Conservation (phyloP, 169 alveolate species). For the Cyclospora cayetanensis region DNA sequence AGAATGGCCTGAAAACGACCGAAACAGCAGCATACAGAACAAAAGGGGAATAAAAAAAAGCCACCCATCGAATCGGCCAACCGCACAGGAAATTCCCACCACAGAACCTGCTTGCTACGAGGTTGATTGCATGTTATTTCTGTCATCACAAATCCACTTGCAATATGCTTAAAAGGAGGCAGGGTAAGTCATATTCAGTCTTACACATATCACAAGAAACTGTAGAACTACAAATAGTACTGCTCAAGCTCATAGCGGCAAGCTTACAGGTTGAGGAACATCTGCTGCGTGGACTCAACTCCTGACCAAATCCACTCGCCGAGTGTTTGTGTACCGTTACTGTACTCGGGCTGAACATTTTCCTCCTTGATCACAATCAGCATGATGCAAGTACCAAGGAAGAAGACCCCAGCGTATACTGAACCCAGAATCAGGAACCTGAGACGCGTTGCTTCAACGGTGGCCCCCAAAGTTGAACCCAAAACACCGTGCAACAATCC, state of each 20-base stretch:
- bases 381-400: conserved; percentile 30
- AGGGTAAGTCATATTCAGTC: too few relatives aligned
- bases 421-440: conserved; percentile 18
- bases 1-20: conserved; percentile 20
- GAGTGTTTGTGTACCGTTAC: neutral
- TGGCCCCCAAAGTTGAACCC: conserved; percentile 44
- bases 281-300: conserved; percentile 39
- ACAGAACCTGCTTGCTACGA: too few relatives aligned
- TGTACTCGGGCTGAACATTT: conserved; percentile 19
- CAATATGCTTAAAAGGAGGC: too few relatives aligned
- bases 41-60: neutral
- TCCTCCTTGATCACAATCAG: conserved; percentile 49
- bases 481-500: conserved; percentile 56
- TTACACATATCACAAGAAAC: too few relatives aligned
- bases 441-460: conserved; percentile 46
- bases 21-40: neutral
- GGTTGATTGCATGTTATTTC: too few relatives aligned
- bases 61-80: too few relatives aligned
- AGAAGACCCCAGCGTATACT: conserved; percentile 50
- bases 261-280: conserved; percentile 53
- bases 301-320: conserved; percentile 55
- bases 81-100: too few relatives aligned
- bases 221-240: too few relatives aligned
- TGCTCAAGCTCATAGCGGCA: too few relatives aligned
- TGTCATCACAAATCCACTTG: too few relatives aligned